Percentiles rank a stretch among this genome's conserved stretches.
Conservation (phyloP, 2,329 filamentous ascomycete genomes). For the Aspergillus sp. region DNA sequence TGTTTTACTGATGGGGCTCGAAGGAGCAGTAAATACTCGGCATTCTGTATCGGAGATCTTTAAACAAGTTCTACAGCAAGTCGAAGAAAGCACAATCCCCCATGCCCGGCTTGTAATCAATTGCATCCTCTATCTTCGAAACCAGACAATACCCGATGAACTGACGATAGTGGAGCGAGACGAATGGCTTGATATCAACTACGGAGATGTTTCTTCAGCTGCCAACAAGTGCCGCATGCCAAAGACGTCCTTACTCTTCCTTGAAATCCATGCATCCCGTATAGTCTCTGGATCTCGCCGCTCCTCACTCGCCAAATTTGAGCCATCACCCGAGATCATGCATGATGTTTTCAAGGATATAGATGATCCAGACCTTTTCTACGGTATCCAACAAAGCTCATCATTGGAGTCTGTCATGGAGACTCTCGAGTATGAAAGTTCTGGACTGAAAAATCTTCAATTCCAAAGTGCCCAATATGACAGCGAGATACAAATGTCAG, state of each 20-base stretch:
- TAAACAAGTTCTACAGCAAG: constrained; percentile 57
- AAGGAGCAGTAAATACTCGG: constrained; percentile 56
- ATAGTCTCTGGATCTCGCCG: constrained; percentile 57
- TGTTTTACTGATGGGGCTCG: constrained; percentile 65
- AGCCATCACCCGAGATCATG: constrained; percentile 63
- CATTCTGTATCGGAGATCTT: constrained; percentile 62
- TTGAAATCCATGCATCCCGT: constrained; percentile 65
- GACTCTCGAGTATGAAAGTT: constrained; percentile 81
- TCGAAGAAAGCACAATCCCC: constrained; percentile 42
- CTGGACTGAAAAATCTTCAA: constrained; percentile 79
- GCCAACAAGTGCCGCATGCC: constrained; percentile 78
- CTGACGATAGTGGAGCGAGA: constrained; percentile 71
- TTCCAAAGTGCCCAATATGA: constrained; percentile 91
- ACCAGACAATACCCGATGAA: constrained; percentile 70
- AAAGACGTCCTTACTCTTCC: constrained; percentile 78
- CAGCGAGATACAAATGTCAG: constrained; percentile 64
- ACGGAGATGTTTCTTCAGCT: constrained; percentile 62
- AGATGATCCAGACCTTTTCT: constrained; percentile 94
- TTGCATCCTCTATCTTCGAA: constrained; percentile 80
- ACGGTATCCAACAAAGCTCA: constrained; percentile 76
- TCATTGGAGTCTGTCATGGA: constrained; percentile 73
- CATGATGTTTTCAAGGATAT: constrained; percentile 84
- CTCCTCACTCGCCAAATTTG: constrained; percentile 54
- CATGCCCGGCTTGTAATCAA: constrained; percentile 72
- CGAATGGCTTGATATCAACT: constrained; percentile 83